A percentile compares a stretch with the other conserved stretches of the same genome.
These are phyloP conservation scores for Neurospora sp. DNA, from an alignment of 495 filamentous ascomycete genomes.

Conservation along the genomic window DNA sequence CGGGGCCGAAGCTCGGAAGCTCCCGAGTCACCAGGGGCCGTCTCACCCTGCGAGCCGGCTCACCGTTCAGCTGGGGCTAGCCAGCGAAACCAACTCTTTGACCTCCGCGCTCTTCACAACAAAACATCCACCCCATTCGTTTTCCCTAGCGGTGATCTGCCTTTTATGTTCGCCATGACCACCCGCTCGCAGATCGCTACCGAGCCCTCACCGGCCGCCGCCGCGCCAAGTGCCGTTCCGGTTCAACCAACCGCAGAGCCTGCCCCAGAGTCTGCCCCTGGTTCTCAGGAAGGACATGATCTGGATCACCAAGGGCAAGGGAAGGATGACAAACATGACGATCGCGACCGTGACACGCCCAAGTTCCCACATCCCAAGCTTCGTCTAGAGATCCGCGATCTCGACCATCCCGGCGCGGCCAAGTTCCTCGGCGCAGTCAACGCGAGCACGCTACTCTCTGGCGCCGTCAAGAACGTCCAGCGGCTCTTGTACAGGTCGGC, in stretches of 20 bases:
- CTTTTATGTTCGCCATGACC: constrained; percentile 4
- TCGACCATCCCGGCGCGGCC: constrained; percentile 50
- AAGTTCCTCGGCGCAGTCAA: constrained; percentile 55
- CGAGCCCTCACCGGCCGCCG: constrained; percentile 1
- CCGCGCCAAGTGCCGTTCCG: constrained; percentile 5
- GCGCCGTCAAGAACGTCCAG: constrained; percentile 56
- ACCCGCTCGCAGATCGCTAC: constrained; percentile 3
- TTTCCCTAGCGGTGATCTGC: not conserved
- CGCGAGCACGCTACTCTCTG: constrained; percentile 45
- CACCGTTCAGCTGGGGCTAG: not conserved
- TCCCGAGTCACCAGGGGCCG: not conserved
- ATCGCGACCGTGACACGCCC: constrained; percentile 1
- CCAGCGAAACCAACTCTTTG: not conserved
- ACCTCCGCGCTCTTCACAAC: not conserved
- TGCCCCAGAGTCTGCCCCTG: not conserved
- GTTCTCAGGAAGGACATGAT: not conserved
- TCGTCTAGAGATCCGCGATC: constrained; percentile 59
- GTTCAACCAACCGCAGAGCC: not conserved
- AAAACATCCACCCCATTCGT: not conserved
- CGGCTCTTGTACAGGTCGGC: constrained; percentile 48
- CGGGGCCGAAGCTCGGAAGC: not conserved
- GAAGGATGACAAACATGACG: not conserved
- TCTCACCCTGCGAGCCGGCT: not conserved
- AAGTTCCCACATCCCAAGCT: constrained; percentile 49
- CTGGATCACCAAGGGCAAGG: not conserved